These are phyloP conservation scores for Paramecium pentaurelia DNA, from an alignment of 73 alveolate species.

Conservation along the genomic window DNA sequence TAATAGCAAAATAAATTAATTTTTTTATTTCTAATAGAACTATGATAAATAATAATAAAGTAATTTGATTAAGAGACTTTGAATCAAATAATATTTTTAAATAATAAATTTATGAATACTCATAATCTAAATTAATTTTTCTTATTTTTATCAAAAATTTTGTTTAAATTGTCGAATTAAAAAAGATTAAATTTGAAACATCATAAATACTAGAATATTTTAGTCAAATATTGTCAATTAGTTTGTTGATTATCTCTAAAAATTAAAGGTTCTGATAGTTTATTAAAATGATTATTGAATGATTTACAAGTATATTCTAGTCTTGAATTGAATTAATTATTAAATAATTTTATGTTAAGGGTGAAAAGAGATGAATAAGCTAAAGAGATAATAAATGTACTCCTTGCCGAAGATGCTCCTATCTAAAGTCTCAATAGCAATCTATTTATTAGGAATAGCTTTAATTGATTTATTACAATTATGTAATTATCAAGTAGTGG, in stretches of 20 bases:
- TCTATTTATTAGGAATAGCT: slow-evolving; percentile 59
- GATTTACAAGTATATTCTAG: not conserved
- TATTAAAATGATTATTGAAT: not conserved
- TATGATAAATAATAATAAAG: not conserved
- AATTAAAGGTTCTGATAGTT: not conserved
- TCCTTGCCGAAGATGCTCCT: slow-evolving; percentile 87
- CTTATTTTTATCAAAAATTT: too few species aligned
- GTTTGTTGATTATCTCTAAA: not conserved
- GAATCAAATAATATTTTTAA: not conserved
- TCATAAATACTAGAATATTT: not conserved
- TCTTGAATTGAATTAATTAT: not conserved
- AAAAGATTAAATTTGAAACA: not conserved
- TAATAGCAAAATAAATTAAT: not conserved
- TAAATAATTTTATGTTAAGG: not conserved
- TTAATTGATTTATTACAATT: slow-evolving; percentile 76
- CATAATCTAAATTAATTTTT: not conserved
- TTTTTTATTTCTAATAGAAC: not conserved
- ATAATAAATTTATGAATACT: not conserved
- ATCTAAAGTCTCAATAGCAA: slow-evolving; percentile 63
- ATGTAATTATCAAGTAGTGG: slow-evolving; percentile 73
- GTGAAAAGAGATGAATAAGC: not conserved
- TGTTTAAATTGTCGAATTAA: not conserved
- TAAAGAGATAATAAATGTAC: slow-evolving; percentile 47
- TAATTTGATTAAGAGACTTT: not conserved
- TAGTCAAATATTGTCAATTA: not conserved